Conservation (phyloP, 805 yeast genomes). For the Teunomyces aglyptinius region DNA sequence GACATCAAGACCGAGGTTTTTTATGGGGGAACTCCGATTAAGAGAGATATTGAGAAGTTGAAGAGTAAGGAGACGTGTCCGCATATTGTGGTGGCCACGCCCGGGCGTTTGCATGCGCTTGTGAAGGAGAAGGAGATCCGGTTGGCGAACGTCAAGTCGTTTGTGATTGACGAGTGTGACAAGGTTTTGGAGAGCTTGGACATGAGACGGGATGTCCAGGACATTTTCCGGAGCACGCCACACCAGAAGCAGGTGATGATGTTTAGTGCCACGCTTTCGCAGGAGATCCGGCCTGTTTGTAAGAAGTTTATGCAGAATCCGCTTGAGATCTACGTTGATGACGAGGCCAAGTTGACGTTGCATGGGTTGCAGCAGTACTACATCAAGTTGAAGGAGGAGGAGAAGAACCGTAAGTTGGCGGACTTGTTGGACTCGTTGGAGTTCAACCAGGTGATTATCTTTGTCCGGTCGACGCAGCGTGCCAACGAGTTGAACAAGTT, state of each 20-base stretch:
- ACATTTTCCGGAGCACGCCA: constrained; percentile 95
- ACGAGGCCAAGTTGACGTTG: constrained; percentile 93
- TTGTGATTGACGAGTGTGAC: constrained; percentile 98
- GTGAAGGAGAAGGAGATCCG: constrained; percentile 89
- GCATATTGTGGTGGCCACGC: constrained; percentile 95
- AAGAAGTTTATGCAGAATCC: constrained; percentile 98
- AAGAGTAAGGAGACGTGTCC: constrained; percentile 93
- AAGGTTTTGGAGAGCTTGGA: constrained; percentile 87
- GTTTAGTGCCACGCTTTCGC: constrained; percentile 95
- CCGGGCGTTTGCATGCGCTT: constrained; percentile 94
- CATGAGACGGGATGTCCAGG: constrained; percentile 99
- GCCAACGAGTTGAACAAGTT: constrained; percentile 89
- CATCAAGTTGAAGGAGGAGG: constrained; percentile 82
- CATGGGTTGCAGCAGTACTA: constrained; percentile 98
- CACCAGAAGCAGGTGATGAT: constrained; percentile 99
- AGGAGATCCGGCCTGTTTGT: constrained; percentile 93
- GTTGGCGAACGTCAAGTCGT: constrained; percentile 85
- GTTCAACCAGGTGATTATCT: constrained; percentile 96
- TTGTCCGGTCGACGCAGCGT: constrained; percentile 87
- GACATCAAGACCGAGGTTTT: constrained; percentile 95
- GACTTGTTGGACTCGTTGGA: constrained; percentile 91
- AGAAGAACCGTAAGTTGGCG: constrained; percentile 89
- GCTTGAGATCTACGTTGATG: constrained; percentile 94
- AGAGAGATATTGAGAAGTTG: constrained; percentile 81
- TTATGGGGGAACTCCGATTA: constrained; percentile 91